A percentile compares a stretch with the other conserved stretches of the same genome.
Evolutionary conservation across 2,329 filamentous ascomycete species (phyloP).

Genomic region (Colletotrichum theobromicola): DNA sequence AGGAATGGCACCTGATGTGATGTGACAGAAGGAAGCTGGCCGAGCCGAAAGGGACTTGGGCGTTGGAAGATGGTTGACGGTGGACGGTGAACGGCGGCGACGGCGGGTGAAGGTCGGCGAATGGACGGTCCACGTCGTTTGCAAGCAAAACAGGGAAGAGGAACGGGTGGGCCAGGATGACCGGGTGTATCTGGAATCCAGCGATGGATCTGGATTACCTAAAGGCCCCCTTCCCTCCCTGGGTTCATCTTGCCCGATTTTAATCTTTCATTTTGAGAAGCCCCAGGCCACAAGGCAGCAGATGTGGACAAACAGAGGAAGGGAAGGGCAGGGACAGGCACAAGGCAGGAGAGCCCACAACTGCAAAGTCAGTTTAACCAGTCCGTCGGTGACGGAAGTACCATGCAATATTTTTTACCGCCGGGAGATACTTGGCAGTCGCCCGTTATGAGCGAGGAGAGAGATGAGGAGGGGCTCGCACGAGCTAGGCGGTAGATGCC

Average conservation of each 20-base stretch:
- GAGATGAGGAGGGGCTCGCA: not conserved
- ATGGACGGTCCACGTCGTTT: not conserved
- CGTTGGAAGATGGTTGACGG: not conserved
- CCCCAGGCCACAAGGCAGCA: not conserved
- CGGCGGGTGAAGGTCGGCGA: not conserved
- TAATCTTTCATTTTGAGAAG: not conserved
- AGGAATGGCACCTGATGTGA: not conserved
- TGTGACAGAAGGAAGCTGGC: not conserved
- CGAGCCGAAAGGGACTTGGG: not conserved
- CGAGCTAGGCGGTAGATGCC: not conserved
- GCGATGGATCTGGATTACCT: constrained; percentile 13
- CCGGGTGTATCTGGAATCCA: not conserved
- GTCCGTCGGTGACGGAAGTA: not conserved
- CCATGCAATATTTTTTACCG: not conserved
- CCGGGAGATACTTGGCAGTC: not conserved
- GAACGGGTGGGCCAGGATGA: not conserved
- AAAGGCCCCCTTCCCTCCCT: not conserved
- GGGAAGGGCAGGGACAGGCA: not conserved
- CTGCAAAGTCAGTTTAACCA: not conserved
- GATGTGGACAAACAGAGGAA: not conserved
- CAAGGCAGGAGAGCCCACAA: not conserved
- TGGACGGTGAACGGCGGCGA: not conserved
- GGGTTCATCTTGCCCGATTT: not conserved
- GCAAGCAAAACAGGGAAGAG: not conserved
- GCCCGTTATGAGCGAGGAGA: not conserved